Conservation (phyloP, 495 filamentous ascomycete species). For the Aspergillus sclerotioniger region DNA sequence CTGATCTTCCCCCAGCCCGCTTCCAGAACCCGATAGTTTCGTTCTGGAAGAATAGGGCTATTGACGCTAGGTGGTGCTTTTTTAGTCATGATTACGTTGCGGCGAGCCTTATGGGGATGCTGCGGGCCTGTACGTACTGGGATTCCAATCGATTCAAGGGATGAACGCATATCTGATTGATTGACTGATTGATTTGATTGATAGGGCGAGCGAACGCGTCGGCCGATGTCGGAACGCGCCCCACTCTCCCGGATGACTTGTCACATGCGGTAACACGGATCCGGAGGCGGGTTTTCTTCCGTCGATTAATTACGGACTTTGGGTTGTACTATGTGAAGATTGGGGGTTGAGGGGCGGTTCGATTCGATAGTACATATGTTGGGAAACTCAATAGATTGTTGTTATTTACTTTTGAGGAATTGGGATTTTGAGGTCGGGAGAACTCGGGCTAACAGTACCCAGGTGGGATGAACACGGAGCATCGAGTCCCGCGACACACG, state of each 20-base stretch:
- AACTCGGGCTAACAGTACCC: not conserved
- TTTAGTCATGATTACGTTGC: not conserved
- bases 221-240: slow-evolving; percentile 13
- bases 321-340: not conserved
- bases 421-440: not conserved
- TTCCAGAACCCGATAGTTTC: not conserved
- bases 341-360: not conserved
- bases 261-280: not conserved
- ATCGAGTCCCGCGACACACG: slow-evolving; percentile 1
- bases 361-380: not conserved
- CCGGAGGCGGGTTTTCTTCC: not conserved
- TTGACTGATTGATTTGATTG: slow-evolving; percentile 13
- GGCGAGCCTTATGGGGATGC: not conserved
- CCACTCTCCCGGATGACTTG: slow-evolving; percentile 3
- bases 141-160: not conserved
- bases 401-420: no score
- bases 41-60: not conserved
- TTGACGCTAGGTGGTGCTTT: not conserved
- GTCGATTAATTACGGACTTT: not conserved
- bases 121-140: not conserved
- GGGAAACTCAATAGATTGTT: not conserved
- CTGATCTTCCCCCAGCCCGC: not conserved
- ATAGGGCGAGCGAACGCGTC: slow-evolving; percentile 2
- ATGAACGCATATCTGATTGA: not conserved
- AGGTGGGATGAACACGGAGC: slow-evolving; percentile 16